These are phyloP conservation scores for Suillus americanus DNA, from an alignment of 768 basidiomycete species.

Conservation along the genomic window DNA sequence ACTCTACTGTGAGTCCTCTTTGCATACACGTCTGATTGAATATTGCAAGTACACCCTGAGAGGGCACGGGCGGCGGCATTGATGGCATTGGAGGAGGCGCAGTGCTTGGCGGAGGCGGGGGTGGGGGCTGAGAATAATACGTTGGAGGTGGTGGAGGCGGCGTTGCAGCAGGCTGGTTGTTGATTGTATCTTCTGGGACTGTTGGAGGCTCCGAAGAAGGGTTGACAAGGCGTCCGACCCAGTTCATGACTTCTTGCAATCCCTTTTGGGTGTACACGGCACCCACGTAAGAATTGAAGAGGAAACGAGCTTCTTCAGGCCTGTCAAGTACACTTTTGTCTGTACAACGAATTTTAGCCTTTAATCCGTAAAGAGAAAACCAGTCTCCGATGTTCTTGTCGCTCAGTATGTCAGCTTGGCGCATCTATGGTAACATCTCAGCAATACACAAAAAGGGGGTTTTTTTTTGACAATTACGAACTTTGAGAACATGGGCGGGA, in stretches of 20 bases:
- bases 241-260: slow-evolving; percentile 45
- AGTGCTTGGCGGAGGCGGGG: slow-evolving; percentile 13
- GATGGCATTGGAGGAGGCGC: slow-evolving; percentile 25
- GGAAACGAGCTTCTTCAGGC: slow-evolving; percentile 46
- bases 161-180: slow-evolving; percentile 9
- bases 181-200: slow-evolving; percentile 16
- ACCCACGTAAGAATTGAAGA: slow-evolving; percentile 64
- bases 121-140: slow-evolving; percentile 13
- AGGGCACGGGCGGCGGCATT: slow-evolving; percentile 19
- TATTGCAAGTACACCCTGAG: slow-evolving; percentile 42
- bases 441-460: background rate
- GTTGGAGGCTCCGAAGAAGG: slow-evolving; percentile 36
- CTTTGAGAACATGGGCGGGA: slow-evolving; percentile 41
- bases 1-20: slow-evolving; percentile 43
- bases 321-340: slow-evolving; percentile 35
- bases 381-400: slow-evolving; percentile 45
- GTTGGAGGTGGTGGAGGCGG: slow-evolving; percentile 23
- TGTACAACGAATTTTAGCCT: slow-evolving; percentile 51
- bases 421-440: slow-evolving; percentile 17
- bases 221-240: slow-evolving; percentile 59
- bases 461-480: slow-evolving; percentile 25
- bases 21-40: slow-evolving; percentile 57
- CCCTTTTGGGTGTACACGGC: slow-evolving; percentile 65
- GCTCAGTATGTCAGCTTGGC: slow-evolving; percentile 32
- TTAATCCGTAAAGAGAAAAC: slow-evolving; percentile 52